These are phyloP conservation scores for Clonostachys chloroleuca DNA, from an alignment of 2,329 filamentous ascomycete genomes.

Conservation along the genomic window DNA sequence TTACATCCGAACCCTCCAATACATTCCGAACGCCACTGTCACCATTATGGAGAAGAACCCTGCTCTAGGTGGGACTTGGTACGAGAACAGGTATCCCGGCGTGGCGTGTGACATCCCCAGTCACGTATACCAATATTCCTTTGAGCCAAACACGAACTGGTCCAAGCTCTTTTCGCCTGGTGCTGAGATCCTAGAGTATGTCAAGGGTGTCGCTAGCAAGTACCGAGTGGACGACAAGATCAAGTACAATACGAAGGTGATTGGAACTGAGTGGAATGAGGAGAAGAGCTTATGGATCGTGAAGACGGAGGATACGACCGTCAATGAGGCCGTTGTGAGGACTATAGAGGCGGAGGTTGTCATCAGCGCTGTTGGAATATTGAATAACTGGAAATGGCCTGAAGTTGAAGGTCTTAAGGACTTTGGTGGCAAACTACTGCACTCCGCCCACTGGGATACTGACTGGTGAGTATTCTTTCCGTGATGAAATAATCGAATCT, in stretches of 20 bases:
- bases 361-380: too few relatives aligned
- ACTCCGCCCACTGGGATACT: too few relatives aligned
- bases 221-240: constrained; percentile 33
- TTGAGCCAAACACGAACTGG: constrained; percentile 59
- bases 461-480: too few relatives aligned
- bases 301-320: too few relatives aligned
- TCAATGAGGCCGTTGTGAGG: too few relatives aligned
- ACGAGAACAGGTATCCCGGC: constrained; percentile 54
- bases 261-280: constrained; percentile 30
- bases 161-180: constrained; percentile 49
- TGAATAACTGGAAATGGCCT: too few relatives aligned
- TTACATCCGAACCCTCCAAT: too few relatives aligned
- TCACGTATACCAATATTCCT: constrained; percentile 57
- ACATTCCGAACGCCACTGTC: constrained; percentile 35
- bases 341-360: too few relatives aligned
- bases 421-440: too few relatives aligned
- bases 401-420: too few relatives aligned
- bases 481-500: too few relatives aligned
- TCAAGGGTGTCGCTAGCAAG: constrained; percentile 43
- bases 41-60: constrained; percentile 21
- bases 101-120: constrained; percentile 54
- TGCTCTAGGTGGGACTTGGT: constrained; percentile 55
- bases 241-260: constrained; percentile 28
- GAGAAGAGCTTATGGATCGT: constrained; percentile 20
- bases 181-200: constrained; percentile 52